A percentile compares a stretch with the other conserved stretches of the same genome.
Evolutionary conservation across 1,284 basidiomycete genomes (phyloP).

Genomic region (Thelephora terrestris): DNA sequence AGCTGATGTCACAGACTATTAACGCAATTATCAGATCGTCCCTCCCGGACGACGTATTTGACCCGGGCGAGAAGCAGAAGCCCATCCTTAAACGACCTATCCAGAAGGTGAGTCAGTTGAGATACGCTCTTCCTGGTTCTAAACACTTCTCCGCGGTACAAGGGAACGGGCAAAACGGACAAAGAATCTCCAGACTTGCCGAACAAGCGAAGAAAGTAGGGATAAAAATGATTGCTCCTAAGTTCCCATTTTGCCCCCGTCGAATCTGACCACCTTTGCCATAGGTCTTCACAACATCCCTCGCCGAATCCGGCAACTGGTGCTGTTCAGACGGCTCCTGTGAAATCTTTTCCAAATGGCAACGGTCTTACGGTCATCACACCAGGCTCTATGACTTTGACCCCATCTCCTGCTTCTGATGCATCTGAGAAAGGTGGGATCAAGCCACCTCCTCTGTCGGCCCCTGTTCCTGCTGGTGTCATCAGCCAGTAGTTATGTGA

Average conservation of each 20-base stretch:
- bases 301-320: constrained; percentile 13
- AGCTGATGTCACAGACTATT: constrained; percentile 6
- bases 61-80: constrained; percentile 67
- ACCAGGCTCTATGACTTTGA: constrained; percentile 5
- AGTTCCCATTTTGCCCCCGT: constrained; percentile 11
- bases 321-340: constrained; percentile 8
- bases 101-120: constrained; percentile 52
- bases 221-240: constrained; percentile 41
- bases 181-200: constrained; percentile 62
- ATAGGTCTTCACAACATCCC: constrained; percentile 34
- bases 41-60: constrained; percentile 79
- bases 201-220: constrained; percentile 35
- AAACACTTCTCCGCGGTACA: constrained; percentile 19
- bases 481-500: too few species aligned
- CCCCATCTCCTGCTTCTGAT: constrained; percentile 9
- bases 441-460: too few species aligned
- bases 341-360: constrained; percentile 17
- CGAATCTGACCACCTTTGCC: constrained; percentile 14
- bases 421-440: constrained; percentile 6
- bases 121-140: constrained; percentile 12
- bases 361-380: constrained; percentile 3
- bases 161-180: constrained; percentile 53
- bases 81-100: constrained; percentile 57
- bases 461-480: too few species aligned
- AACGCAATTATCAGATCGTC: constrained; percentile 37